phyloP scores from a whole-genome alignment of 2,329 filamentous ascomycete species.

The Exophiala spinifera region DNA sequence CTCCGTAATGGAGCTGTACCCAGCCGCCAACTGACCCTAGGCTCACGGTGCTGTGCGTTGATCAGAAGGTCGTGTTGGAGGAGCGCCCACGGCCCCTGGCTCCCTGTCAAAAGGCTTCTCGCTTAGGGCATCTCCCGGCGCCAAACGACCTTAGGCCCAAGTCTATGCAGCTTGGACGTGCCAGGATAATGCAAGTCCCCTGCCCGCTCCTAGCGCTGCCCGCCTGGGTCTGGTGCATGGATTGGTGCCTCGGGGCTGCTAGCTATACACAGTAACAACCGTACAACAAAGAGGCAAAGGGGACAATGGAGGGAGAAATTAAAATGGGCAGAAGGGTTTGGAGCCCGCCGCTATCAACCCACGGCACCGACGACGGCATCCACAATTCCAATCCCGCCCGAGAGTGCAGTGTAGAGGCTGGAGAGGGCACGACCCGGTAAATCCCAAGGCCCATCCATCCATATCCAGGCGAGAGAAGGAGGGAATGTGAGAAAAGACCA shows the following conservation, averaged over 20 bases:
- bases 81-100: slow-evolving; percentile 8
- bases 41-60: slow-evolving; percentile 4
- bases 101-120: slow-evolving; percentile 25
- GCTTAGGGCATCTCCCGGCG: slow-evolving; percentile 29
- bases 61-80: slow-evolving; percentile 4
- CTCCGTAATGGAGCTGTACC: neutral
- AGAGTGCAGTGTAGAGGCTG: no score
- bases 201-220: slow-evolving; percentile 15
- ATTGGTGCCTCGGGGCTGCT: slow-evolving; percentile 16
- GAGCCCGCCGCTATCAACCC: no score
- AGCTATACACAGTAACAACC: slow-evolving; percentile 19
- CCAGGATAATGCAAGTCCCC: slow-evolving; percentile 9
- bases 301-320: neutral
- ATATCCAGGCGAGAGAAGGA: no score
- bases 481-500: neutral
- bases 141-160: slow-evolving; percentile 23
- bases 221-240: slow-evolving; percentile 13
- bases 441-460: neutral
- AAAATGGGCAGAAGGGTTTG: neutral
- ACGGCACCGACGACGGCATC: no score
- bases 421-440: no score
- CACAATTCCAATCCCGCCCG: no score
- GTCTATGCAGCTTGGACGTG: slow-evolving; percentile 18
- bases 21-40: neutral
- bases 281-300: neutral